These are phyloP conservation scores for Gossypium stocksii DNA, from an alignment of 345 rosid species.

Conservation along the genomic window DNA sequence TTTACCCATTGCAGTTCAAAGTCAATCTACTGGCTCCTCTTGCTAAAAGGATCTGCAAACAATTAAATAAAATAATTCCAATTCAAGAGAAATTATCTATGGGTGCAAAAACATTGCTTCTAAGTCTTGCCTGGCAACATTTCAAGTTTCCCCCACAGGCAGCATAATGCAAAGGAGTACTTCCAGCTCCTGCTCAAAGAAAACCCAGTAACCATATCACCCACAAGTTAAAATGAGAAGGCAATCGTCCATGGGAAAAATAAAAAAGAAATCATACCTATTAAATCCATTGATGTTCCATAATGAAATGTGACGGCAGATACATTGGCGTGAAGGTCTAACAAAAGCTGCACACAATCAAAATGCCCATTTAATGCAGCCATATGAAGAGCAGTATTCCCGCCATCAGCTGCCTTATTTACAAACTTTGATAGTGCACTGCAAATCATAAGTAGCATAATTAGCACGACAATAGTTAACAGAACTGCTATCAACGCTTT, in stretches of 20 bases:
- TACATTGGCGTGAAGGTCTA: conserved; percentile 76
- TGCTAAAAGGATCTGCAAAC: conserved; percentile 73
- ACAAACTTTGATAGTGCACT: conserved; percentile 87
- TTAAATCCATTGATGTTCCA: conserved; percentile 98
- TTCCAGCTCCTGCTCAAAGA: conserved; percentile 70
- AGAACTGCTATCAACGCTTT: not conserved
- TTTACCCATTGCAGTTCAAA: conserved; percentile 91
- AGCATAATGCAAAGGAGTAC: conserved; percentile 94
- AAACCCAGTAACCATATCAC: conserved; percentile 9
- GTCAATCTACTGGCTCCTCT: conserved; percentile 78
- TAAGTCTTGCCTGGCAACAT: conserved; percentile 84
- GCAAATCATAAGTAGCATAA: conserved; percentile 34
- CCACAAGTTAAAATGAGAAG: conserved; percentile 5
- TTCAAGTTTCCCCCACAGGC: conserved; percentile 98
- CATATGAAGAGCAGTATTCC: conserved; percentile 97
- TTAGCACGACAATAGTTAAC: not conserved
- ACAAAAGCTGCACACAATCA: conserved; percentile 94
- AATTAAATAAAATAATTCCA: conserved; percentile 14
- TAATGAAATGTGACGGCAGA: conserved; percentile 87
- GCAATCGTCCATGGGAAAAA: not conserved
- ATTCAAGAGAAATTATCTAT: conserved; percentile 9
- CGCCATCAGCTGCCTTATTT: conserved; percentile 97
- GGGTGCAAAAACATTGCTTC: not conserved
- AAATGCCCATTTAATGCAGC: conserved; percentile 91
- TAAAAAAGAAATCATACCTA: conserved; percentile 42